Conservation (phyloP, 129 eudicot genomes). For the Silybum marianum region DNA sequence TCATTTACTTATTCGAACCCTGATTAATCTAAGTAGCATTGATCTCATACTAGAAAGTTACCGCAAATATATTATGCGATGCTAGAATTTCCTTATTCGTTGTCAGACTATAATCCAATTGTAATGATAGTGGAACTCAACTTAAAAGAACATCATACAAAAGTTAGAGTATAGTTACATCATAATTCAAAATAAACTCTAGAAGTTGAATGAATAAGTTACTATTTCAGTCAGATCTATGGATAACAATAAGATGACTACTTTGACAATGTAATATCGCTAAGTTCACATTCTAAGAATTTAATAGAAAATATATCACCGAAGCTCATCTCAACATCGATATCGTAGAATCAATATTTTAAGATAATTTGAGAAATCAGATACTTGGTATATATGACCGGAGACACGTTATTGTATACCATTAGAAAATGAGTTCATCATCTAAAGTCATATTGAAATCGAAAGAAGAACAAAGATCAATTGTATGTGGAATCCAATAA, state of each 20-base stretch:
- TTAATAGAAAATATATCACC: too few relatives aligned
- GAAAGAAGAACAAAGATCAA: neutral
- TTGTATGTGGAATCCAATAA: neutral
- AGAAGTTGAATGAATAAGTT: neutral
- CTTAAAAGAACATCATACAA: neutral
- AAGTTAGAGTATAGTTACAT: neutral
- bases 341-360: too few relatives aligned
- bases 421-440: too few relatives aligned
- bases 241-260: neutral
- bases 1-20: too few relatives aligned
- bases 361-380: neutral
- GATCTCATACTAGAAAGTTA: too few relatives aligned
- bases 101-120: too few relatives aligned
- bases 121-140: too few relatives aligned
- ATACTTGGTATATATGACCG: neutral
- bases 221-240: too few relatives aligned
- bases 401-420: neutral
- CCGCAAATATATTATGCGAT: too few relatives aligned
- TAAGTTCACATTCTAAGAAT: neutral
- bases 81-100: too few relatives aligned
- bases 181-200: neutral
- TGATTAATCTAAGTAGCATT: too few relatives aligned
- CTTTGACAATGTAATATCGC: neutral
- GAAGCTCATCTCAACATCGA: neutral
- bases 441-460: neutral